Base-by-base conservation (phyloP, 2,329 filamentous ascomycete species). In the Pyricularia grisea region DNA sequence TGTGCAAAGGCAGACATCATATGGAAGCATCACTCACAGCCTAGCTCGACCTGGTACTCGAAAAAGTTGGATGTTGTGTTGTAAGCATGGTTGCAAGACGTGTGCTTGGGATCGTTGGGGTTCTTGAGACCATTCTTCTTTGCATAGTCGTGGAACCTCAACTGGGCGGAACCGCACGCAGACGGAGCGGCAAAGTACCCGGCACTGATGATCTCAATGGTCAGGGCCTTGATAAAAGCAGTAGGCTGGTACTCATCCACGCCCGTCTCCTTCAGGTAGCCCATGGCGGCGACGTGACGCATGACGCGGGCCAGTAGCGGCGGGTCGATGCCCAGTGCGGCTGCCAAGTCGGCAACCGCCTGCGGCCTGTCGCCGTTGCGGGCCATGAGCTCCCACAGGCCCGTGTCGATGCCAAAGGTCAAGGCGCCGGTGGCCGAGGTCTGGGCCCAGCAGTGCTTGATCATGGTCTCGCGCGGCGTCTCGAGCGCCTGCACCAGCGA, bases 381-480 rank as follows among this genome's bases (percentile, higher is more conserved):
- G 11, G 73, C 76, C 69, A 81, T 74, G 2, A 76, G 72, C 0
- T 70, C 70, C 75, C 78, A 82, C 11, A 81, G 72, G 3, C 79
- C 78, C n/a, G 73, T 73, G 4, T 80, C 76, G 0, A 78, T 74
- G 25, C 79, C 78, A 5, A 72, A 60, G 6, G 69, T 31, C 17
- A 73, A 67, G 7, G 69, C 68, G 25, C 69, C 33, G 14, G 67
- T 30, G 2, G 60, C 58, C 12, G 58, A 14, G n/a, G 69, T 68
- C 66, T 70, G 77, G 0, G 79, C 80, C 80, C 82, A 84, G 70
- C 74, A 77, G 64, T 83, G 81, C 68, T 80, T 77, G 68, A 83
- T 77, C 77, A 84, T 82, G 0, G 81, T 81, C 74, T 85, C 82
- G 7, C 81, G 76, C 0, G 82, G 82, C 0, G 80, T 83, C 71